phyloP scores from a whole-genome alignment of 2,329 filamentous ascomycete species.

The Fonsecaea multimorphosa region DNA sequence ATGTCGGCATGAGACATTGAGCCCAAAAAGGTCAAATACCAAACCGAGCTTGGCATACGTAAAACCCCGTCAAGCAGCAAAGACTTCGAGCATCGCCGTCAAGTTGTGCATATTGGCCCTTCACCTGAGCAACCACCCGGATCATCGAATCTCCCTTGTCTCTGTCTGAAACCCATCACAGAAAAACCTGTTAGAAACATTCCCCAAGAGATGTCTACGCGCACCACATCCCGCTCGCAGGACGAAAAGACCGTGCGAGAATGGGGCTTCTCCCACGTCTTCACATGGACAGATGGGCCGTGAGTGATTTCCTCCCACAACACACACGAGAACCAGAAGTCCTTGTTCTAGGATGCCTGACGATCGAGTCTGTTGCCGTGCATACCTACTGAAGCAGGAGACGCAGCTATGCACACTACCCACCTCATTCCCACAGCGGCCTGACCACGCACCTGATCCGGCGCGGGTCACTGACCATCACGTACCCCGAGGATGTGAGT shows the following conservation, averaged over 20 bases:
- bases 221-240: conserved; percentile 45
- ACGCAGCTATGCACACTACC: conserved; percentile 60
- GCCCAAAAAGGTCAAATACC: neutral
- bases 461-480: conserved; percentile 62
- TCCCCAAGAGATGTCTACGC: conserved; percentile 14
- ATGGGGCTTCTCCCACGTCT: conserved; percentile 66
- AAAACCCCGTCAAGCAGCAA: neutral
- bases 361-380: neutral
- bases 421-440: conserved; percentile 62
- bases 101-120: too few species aligned
- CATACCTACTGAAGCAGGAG: conserved; percentile 43
- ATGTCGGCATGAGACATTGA: neutral
- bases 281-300: conserved; percentile 67
- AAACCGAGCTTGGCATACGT: conserved; percentile 17
- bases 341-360: too few species aligned
- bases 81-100: too few species aligned
- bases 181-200: neutral
- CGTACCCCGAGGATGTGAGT: conserved; percentile 60
- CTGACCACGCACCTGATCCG: conserved; percentile 67
- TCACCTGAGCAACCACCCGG: neutral
- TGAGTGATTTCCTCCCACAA: conserved; percentile 41
- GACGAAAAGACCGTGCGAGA: conserved; percentile 61
- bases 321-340: too few species aligned
- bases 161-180: conserved; percentile 4
- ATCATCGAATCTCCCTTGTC: neutral